These are phyloP conservation scores for Acanthamoeba culbertsoni DNA, from an alignment of 208 protist species.

Conservation along the genomic window DNA sequence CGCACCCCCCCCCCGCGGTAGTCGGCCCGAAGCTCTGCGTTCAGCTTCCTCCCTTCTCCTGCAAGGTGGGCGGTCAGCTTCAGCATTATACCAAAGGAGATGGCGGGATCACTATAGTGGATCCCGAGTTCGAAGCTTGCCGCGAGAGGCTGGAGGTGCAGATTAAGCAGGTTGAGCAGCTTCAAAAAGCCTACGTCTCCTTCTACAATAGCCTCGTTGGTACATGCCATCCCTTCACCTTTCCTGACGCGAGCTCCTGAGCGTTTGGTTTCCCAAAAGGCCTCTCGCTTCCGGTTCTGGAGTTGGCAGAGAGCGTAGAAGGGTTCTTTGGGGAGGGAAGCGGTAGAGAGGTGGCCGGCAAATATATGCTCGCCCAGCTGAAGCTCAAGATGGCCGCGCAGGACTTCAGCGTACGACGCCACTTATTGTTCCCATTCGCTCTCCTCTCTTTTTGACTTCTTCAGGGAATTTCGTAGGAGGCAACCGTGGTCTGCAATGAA, in stretches of 20 bases:
- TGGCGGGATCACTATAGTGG: not conserved
- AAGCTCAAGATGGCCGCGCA: conserved; percentile 16
- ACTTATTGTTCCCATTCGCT: not conserved
- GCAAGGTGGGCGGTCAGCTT: no score
- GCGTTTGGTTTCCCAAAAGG: no score
- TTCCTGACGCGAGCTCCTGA: no score
- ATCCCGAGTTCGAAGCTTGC: not conserved
- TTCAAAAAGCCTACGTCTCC: not conserved
- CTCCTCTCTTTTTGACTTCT: not conserved
- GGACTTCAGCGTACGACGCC: conserved; percentile 11
- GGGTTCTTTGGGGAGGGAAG: not conserved
- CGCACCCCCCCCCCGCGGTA: not conserved
- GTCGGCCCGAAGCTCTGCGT: no score
- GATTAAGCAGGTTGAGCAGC: conserved; percentile 7
- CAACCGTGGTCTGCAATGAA: no score
- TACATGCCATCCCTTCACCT: no score
- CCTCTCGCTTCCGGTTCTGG: not conserved
- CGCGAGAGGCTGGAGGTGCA: not conserved
- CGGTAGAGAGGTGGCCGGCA: not conserved
- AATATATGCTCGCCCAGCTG: conserved; percentile 13
- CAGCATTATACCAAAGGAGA: not conserved
- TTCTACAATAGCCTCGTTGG: not conserved
- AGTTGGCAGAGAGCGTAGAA: not conserved
- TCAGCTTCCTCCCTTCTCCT: no score
- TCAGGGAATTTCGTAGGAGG: not conserved